These are phyloP conservation scores for Murraya paniculata DNA, from an alignment of 345 rosid genomes.

Conservation along the genomic window DNA sequence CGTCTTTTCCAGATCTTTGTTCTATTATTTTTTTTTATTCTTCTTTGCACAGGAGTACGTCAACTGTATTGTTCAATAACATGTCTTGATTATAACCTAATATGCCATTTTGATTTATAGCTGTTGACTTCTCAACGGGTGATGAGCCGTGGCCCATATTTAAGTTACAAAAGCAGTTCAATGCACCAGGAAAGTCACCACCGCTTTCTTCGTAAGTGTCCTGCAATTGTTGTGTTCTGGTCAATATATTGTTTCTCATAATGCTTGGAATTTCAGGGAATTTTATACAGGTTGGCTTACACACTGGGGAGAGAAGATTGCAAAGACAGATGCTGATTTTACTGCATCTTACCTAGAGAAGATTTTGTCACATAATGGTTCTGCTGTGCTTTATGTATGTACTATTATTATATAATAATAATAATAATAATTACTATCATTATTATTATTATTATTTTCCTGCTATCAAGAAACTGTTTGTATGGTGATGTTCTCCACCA, in stretches of 20 bases:
- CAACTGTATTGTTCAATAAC: background rate
- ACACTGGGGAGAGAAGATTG: conserved; percentile 89
- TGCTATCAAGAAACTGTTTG: conserved; percentile 7
- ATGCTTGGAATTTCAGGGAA: conserved; percentile 53
- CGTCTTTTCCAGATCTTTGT: background rate
- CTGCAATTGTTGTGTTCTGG: background rate
- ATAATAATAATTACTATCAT: too few relatives aligned
- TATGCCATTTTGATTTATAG: conserved; percentile 34
- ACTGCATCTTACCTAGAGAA: conserved; percentile 74
- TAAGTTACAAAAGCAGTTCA: conserved; percentile 77
- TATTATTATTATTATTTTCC: background rate
- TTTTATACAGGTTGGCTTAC: conserved; percentile 99
- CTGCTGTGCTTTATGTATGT: conserved; percentile 94
- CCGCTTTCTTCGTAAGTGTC: conserved; percentile 80
- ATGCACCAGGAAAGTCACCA: conserved; percentile 92
- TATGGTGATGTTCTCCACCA: conserved; percentile 2
- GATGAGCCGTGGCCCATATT: conserved; percentile 85
- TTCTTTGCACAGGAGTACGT: background rate
- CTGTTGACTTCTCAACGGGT: conserved; percentile 89
- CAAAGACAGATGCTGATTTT: conserved; percentile 56
- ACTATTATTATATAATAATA: background rate
- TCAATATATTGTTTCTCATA: conserved; percentile 9
- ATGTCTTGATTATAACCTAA: background rate
- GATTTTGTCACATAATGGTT: conserved; percentile 72
- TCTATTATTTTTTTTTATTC: background rate